Conservation (phyloP, 257 asterid species). For the Scutellaria baicalensis region DNA sequence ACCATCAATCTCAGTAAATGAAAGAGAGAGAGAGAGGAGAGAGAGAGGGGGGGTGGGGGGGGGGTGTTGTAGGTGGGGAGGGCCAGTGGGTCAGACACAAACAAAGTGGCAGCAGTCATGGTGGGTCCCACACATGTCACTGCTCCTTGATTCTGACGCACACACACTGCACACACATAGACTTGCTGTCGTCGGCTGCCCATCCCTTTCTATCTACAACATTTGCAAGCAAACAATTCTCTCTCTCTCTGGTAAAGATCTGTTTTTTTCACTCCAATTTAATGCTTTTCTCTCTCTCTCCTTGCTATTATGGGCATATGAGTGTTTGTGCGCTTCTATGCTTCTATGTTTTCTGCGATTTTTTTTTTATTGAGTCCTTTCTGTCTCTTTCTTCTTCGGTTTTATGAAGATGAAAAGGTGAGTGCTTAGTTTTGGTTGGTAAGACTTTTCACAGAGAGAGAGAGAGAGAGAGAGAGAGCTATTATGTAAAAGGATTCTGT, state of each 20-base stretch:
- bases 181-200: slow-evolving; percentile 28
- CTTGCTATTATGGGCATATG: slow-evolving; percentile 16
- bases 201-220: slow-evolving; percentile 16
- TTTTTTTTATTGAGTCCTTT: slow-evolving; percentile 12
- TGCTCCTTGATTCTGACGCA: slow-evolving; percentile 38
- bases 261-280: slow-evolving; percentile 3
- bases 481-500: background rate
- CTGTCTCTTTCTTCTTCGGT: slow-evolving; percentile 31
- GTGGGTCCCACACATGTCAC: slow-evolving; percentile 26
- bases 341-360: background rate
- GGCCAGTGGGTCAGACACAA: slow-evolving; percentile 13
- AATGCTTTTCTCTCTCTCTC: background rate
- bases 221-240: slow-evolving; percentile 3
- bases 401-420: slow-evolving; percentile 4
- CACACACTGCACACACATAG: slow-evolving; percentile 20
- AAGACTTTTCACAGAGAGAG: slow-evolving; percentile 19
- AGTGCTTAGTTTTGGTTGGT: slow-evolving; percentile 23
- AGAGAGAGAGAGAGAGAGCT: slow-evolving; percentile 3
- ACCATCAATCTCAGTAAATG: no score
- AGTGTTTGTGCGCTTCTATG: slow-evolving; percentile 10
- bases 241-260: slow-evolving; percentile 16
- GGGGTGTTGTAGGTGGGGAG: no score
- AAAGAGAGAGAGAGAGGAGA: no score
- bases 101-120: background rate
- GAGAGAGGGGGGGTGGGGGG: no score